These are phyloP conservation scores for Diaporthe helianthi DNA, from an alignment of 2,329 filamentous ascomycete genomes.

Conservation along the genomic window DNA sequence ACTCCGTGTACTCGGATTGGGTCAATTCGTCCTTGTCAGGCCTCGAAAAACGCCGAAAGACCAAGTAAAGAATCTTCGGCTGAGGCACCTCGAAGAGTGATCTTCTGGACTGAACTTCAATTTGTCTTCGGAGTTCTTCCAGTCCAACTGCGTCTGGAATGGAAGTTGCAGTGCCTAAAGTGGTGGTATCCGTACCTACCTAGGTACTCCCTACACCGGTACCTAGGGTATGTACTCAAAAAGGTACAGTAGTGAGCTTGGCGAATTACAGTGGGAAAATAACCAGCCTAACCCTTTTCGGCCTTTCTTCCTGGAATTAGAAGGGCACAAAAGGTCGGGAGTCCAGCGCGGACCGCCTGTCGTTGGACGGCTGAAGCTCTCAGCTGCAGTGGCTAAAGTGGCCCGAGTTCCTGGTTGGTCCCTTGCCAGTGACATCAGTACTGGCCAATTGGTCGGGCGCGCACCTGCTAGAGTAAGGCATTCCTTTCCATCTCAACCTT, in stretches of 20 bases:
- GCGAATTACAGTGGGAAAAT: background rate
- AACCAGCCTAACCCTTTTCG: no score
- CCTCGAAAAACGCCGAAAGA: background rate
- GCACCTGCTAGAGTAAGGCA: background rate
- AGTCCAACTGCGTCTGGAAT: background rate
- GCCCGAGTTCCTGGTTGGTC: background rate
- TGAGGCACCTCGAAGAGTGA: background rate
- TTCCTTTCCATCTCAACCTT: constrained; percentile 1
- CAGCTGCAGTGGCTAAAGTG: background rate
- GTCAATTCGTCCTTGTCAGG: background rate
- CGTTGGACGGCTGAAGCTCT: background rate
- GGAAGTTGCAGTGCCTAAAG: no score
- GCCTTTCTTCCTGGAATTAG: background rate
- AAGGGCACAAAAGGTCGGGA: background rate
- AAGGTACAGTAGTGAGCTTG: background rate
- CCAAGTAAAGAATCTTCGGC: background rate
- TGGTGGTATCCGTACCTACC: no score
- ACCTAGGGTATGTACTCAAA: no score
- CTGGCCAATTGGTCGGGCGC: background rate
- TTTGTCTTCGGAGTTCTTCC: background rate
- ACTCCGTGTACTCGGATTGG: background rate
- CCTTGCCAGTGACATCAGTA: constrained; percentile 21
- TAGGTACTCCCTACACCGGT: no score
- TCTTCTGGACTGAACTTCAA: background rate
- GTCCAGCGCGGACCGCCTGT: background rate